Conservation (phyloP, 305 asterid species). For the Withania somnifera region DNA sequence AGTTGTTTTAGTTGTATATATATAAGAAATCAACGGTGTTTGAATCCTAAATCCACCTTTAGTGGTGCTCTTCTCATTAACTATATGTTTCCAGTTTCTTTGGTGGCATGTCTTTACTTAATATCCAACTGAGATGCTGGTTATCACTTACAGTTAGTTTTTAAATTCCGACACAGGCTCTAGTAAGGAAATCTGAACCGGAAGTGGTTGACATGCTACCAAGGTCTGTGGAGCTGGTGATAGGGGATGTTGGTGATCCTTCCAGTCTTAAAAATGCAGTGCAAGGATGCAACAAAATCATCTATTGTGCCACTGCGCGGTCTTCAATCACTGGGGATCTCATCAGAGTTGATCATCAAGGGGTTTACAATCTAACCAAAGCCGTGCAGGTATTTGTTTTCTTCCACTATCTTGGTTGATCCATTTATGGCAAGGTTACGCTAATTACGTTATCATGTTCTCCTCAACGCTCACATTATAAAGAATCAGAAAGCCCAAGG, state of each 20-base stretch:
- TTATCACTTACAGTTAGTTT: background rate
- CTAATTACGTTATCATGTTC: background rate
- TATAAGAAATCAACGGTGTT: background rate
- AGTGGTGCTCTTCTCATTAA: background rate
- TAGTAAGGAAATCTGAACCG: constrained; percentile 67
- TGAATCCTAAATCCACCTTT: background rate
- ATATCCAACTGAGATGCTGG: background rate
- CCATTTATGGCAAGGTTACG: background rate
- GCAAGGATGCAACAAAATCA: constrained; percentile 84
- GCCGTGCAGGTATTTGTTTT: constrained; percentile 63
- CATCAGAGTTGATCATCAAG: constrained; percentile 74
- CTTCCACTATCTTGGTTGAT: background rate
- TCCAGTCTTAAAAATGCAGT: constrained; percentile 52
- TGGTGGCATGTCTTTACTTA: background rate
- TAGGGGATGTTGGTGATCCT: constrained; percentile 89
- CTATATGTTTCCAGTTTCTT: background rate
- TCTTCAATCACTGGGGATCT: constrained; percentile 89
- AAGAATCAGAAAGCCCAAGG: background rate
- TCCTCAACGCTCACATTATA: background rate
- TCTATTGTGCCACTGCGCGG: constrained; percentile 92
- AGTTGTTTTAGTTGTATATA: background rate
- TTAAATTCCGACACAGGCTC: constrained; percentile 38
- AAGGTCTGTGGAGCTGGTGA: constrained; percentile 69
- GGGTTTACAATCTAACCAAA: constrained; percentile 83
- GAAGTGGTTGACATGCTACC: constrained; percentile 83